Conservation (phyloP, 78 protist species). For the Chrysochromulina parva region DNA sequence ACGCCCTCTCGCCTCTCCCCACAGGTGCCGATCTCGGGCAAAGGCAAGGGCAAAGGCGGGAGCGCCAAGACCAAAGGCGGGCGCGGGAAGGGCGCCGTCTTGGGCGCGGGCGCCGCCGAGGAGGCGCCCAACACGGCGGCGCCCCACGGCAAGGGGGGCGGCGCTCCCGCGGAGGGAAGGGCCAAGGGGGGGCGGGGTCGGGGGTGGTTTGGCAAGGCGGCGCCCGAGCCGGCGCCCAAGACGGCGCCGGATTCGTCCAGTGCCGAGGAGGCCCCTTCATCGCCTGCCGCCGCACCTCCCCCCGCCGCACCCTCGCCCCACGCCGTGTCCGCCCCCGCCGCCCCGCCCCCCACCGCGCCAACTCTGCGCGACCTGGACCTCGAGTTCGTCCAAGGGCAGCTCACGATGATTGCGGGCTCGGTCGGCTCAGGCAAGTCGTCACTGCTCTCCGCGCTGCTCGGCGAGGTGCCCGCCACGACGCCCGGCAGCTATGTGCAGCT, state of each 20-base stretch:
- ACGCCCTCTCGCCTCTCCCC: too few species aligned
- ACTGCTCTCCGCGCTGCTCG: conserved; percentile 70
- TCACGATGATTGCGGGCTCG: conserved; percentile 55
- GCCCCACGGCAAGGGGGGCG: too few species aligned
- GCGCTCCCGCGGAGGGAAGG: too few species aligned
- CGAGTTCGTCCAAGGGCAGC: neutral
- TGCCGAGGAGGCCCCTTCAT: too few species aligned
- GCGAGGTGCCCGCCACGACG: conserved; percentile 44
- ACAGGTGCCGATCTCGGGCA: neutral
- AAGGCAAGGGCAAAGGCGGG: conserved; percentile 23
- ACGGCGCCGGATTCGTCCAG: too few species aligned
- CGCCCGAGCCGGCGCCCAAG: too few species aligned
- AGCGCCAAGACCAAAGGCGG: neutral
- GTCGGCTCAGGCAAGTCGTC: conserved; percentile 82
- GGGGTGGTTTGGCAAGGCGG: neutral
- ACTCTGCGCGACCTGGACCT: neutral
- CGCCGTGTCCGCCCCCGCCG: too few species aligned
- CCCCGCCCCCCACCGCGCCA: neutral
- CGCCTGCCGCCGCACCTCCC: too few species aligned
- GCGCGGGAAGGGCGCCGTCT: neutral
- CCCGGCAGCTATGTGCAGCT: neutral
- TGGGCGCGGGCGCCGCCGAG: neutral
- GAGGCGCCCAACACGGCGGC: neutral
- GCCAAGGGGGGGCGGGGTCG: neutral
- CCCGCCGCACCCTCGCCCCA: too few species aligned